These are phyloP conservation scores for Neoconidiobolus thromboides DNA, from an alignment of 371 early-diverging fungal species.

Conservation along the genomic window DNA sequence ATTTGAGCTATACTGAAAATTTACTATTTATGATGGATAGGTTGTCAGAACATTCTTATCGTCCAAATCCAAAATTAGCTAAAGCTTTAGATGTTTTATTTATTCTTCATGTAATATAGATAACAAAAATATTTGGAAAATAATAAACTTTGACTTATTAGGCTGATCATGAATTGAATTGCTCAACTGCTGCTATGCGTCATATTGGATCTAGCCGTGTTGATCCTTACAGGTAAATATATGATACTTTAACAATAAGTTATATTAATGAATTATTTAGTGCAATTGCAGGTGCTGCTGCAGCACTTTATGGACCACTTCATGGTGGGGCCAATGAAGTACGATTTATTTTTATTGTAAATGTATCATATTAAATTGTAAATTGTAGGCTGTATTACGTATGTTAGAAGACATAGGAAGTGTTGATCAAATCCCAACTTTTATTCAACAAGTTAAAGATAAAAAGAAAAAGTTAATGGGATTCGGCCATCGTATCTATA, in stretches of 20 bases:
- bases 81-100: slow-evolving; percentile 31
- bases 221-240: slow-evolving; percentile 29
- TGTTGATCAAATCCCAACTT: slow-evolving; percentile 22
- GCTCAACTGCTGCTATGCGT: slow-evolving; percentile 39
- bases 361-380: slow-evolving; percentile 1
- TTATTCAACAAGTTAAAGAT: slow-evolving; percentile 25
- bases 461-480: slow-evolving; percentile 32
- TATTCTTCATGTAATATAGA: slow-evolving; percentile 31
- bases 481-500: slow-evolving; percentile 34
- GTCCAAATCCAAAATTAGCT: slow-evolving; percentile 27
- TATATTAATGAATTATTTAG: neutral
- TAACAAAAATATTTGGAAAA: neutral
- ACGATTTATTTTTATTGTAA: slow-evolving; percentile 11
- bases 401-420: slow-evolving; percentile 34
- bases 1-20: slow-evolving; percentile 23
- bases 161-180: slow-evolving; percentile 22
- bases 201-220: slow-evolving; percentile 29
- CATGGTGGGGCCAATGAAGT: slow-evolving; percentile 32
- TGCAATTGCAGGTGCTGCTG: slow-evolving; percentile 11
- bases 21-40: slow-evolving; percentile 37
- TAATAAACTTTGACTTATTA: neutral
- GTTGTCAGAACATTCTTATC: slow-evolving; percentile 28
- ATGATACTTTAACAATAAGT: neutral
- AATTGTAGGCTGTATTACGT: slow-evolving; percentile 20
- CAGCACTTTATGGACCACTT: slow-evolving; percentile 28